These are phyloP conservation scores for Hypoxylon sp. DNA, from an alignment of 2,329 filamentous ascomycete genomes.

Conservation along the genomic window DNA sequence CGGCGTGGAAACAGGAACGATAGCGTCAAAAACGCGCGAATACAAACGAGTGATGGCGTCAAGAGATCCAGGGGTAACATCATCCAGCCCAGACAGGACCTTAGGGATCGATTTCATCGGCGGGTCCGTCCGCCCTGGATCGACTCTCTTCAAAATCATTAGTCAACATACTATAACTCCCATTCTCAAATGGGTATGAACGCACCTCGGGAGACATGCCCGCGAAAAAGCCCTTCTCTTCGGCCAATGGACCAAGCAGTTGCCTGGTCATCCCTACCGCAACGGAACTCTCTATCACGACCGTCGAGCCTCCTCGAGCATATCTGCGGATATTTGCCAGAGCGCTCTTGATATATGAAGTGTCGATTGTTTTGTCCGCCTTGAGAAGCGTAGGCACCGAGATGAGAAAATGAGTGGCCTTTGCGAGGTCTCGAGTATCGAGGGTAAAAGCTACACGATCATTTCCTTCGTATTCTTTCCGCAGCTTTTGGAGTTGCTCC, in stretches of 20 bases:
- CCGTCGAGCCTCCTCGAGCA: slow-evolving; percentile 59
- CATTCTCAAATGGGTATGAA: neutral
- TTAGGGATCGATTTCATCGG: slow-evolving; percentile 62
- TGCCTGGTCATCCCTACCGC: slow-evolving; percentile 66
- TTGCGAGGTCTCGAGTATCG: slow-evolving; percentile 53
- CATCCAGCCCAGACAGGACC: slow-evolving; percentile 65
- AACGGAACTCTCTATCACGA: slow-evolving; percentile 67
- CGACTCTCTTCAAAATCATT: slow-evolving; percentile 56
- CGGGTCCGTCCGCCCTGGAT: slow-evolving; percentile 61
- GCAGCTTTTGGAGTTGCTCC: slow-evolving; percentile 54
- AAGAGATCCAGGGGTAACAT: slow-evolving; percentile 60
- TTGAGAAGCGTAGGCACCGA: slow-evolving; percentile 65
- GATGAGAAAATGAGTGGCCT: slow-evolving; percentile 65
- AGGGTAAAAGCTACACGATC: slow-evolving; percentile 55
- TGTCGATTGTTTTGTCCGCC: slow-evolving; percentile 61
- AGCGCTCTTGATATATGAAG: slow-evolving; percentile 60
- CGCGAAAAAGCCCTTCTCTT: slow-evolving; percentile 57
- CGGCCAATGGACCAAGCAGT: slow-evolving; percentile 61
- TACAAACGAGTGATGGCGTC: slow-evolving; percentile 60
- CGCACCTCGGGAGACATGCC: slow-evolving; percentile 64
- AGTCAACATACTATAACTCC: neutral
- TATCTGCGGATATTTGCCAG: slow-evolving; percentile 51
- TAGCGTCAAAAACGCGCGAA: slow-evolving; percentile 59
- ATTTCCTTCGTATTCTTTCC: slow-evolving; percentile 47
- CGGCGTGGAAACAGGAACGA: slow-evolving; percentile 63